Evolutionary conservation across 768 basidiomycete species (phyloP).

Genomic region (Boletus eberwhitei): DNA sequence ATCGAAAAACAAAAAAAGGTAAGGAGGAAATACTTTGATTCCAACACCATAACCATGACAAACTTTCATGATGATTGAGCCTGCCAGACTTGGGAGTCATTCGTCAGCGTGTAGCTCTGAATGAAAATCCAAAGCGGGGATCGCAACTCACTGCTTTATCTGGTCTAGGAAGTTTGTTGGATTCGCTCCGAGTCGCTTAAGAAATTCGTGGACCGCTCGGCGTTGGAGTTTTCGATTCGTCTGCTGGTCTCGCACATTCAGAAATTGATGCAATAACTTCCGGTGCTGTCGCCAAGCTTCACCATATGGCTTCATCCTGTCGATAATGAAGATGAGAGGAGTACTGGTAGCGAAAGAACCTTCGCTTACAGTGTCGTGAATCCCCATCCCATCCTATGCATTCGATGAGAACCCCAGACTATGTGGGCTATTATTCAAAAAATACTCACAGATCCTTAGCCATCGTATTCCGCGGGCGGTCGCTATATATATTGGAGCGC

Average conservation of each 20-base stretch:
- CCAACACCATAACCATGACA: neutral
- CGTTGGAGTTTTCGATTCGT: constrained; percentile 1
- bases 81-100: neutral
- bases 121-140: neutral
- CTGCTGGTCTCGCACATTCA: neutral
- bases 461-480: constrained; percentile 2
- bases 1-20: neutral
- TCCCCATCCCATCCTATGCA: constrained; percentile 1
- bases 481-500: constrained; percentile 4
- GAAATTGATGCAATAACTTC: neutral
- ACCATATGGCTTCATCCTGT: too few relatives aligned
- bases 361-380: constrained; percentile 3
- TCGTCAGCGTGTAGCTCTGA: neutral
- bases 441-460: neutral
- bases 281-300: too few relatives aligned
- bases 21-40: neutral
- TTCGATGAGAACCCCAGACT: too few relatives aligned
- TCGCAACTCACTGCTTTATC: constrained; percentile 1
- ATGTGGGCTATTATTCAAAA: neutral
- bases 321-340: too few relatives aligned
- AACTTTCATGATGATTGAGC: constrained; percentile 2
- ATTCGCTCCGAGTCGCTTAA: neutral
- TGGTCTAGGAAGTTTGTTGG: neutral
- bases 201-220: neutral
- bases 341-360: neutral